A percentile compares a stretch with the other conserved stretches of the same genome.
Conservation (phyloP, 176 grass and related monocot genomes). For the Bolboschoenus planiculmis region DNA sequence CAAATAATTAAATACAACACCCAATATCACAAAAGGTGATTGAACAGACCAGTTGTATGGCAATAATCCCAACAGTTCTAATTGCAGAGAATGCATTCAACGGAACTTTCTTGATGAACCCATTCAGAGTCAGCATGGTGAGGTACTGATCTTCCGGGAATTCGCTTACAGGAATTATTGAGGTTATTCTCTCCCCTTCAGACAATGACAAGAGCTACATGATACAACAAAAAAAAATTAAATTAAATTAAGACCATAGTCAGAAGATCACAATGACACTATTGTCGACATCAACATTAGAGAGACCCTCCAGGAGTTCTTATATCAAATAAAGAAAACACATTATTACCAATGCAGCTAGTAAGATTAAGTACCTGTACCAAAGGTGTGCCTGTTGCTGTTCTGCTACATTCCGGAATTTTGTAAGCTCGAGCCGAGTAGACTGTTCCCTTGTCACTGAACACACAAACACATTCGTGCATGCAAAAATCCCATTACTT, state of each 20-base stretch:
- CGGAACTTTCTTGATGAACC: slow-evolving; percentile 91
- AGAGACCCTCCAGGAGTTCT: too few relatives aligned
- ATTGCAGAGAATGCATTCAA: slow-evolving; percentile 87
- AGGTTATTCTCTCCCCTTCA: slow-evolving; percentile 88
- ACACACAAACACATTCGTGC: slow-evolving; percentile 8
- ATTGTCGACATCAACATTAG: background rate
- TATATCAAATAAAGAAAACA: slow-evolving; percentile 5
- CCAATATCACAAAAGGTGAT: slow-evolving; percentile 6
- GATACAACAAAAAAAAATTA: slow-evolving; percentile 22
- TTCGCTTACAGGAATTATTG: slow-evolving; percentile 85
- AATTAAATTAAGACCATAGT: background rate
- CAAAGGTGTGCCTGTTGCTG: slow-evolving; percentile 73
- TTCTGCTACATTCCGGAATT: slow-evolving; percentile 90
- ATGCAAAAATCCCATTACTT: background rate
- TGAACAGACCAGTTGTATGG: slow-evolving; percentile 77
- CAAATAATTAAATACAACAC: background rate
- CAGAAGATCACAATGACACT: background rate
- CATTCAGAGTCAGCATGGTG: slow-evolving; percentile 78
- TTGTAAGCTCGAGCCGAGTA: slow-evolving; percentile 89
- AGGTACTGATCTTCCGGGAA: slow-evolving; percentile 86
- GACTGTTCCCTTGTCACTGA: slow-evolving; percentile 89
- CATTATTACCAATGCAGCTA: background rate
- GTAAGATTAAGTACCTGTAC: slow-evolving; percentile 48
- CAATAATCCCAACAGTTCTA: slow-evolving; percentile 74
- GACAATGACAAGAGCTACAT: slow-evolving; percentile 73